A percentile compares a stretch with the other conserved stretches of the same genome.
These are phyloP conservation scores for Aspergillus felis DNA, from an alignment of 2,329 filamentous ascomycete species.

Conservation along the genomic window DNA sequence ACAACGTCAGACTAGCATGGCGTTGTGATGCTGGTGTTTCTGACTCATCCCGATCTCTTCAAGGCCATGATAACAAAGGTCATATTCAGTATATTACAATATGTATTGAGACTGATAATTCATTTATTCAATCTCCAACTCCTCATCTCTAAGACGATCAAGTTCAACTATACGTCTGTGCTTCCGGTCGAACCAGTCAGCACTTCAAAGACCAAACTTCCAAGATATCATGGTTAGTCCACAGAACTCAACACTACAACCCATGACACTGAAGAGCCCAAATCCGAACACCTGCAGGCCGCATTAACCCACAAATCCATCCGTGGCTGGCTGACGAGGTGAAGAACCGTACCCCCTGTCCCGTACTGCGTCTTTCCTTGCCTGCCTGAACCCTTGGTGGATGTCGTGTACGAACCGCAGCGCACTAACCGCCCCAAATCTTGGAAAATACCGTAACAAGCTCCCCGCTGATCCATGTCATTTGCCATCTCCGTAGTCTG, in stretches of 20 bases:
- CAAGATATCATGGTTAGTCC: no score
- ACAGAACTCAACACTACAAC: no score
- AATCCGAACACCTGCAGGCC: background rate
- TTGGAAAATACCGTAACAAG: background rate
- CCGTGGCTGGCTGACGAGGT: background rate
- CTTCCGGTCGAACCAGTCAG: no score
- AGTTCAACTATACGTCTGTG: background rate
- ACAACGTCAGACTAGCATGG: background rate
- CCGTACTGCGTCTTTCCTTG: background rate
- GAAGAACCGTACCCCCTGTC: background rate
- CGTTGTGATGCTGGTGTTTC: background rate
- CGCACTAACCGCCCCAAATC: background rate
- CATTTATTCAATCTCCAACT: background rate
- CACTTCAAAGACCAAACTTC: no score
- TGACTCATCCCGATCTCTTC: background rate
- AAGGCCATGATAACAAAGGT: background rate
- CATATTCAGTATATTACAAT: background rate
- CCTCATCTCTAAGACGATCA: background rate
- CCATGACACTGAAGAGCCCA: background rate
- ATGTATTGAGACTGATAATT: background rate
- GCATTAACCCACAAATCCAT: background rate
- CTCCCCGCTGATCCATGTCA: background rate
- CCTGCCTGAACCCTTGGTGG: background rate
- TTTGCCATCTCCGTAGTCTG: background rate
- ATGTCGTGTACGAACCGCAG: background rate